Conservation (phyloP, 495 filamentous ascomycete species). For the Lepidopterella palustris region DNA sequence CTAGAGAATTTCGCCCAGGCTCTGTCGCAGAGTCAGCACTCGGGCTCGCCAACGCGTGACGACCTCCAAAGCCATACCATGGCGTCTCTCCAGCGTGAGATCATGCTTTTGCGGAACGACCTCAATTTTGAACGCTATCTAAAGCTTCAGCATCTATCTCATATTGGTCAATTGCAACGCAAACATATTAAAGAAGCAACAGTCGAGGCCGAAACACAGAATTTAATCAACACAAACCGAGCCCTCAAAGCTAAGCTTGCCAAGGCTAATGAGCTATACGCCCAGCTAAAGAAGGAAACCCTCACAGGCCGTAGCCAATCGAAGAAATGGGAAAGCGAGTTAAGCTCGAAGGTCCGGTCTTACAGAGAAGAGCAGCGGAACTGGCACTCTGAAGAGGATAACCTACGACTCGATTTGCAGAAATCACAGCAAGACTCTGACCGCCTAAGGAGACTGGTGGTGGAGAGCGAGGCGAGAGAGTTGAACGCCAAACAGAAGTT, state of each 20-base stretch:
- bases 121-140: constrained; percentile 71
- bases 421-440: constrained; percentile 47
- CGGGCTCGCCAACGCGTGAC: constrained; percentile 16
- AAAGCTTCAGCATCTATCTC: constrained; percentile 66
- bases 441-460: constrained; percentile 50
- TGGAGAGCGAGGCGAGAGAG: constrained; percentile 55
- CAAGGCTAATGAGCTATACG: constrained; percentile 57
- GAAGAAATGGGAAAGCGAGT: constrained; percentile 64
- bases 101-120: constrained; percentile 63
- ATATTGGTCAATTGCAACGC: constrained; percentile 64
- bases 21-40: constrained; percentile 6
- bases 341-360: constrained; percentile 51
- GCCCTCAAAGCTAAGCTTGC: constrained; percentile 60
- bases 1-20: constrained; percentile 32
- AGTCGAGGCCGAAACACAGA: constrained; percentile 68
- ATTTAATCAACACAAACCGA: constrained; percentile 64
- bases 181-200: constrained; percentile 62
- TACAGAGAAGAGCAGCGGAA: constrained; percentile 63
- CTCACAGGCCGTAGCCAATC: constrained; percentile 56
- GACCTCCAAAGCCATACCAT: constrained; percentile 38
- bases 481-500: constrained; percentile 52
- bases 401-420: constrained; percentile 48
- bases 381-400: constrained; percentile 49
- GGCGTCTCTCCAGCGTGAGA: constrained; percentile 56
- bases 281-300: constrained; percentile 58